Conservation (phyloP, 2,329 filamentous ascomycete species). For the Exserohilum rostratum region DNA sequence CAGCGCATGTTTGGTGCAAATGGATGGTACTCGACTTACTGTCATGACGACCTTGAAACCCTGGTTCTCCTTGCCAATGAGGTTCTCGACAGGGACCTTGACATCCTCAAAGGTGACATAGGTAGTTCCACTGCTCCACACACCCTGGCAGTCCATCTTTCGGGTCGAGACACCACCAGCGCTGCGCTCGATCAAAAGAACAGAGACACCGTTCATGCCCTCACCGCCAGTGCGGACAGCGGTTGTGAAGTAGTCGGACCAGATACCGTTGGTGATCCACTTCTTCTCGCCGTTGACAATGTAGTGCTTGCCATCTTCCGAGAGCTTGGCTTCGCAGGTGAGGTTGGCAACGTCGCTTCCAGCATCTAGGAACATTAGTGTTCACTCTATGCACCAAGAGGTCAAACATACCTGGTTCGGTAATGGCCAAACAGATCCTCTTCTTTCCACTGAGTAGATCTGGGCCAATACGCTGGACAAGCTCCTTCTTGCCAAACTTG, state of each 20-base stretch:
- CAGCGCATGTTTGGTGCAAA: background rate
- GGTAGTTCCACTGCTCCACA: conserved; percentile 93
- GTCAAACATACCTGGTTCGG: conserved; percentile 66
- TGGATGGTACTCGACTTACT: conserved; percentile 11
- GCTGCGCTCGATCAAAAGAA: conserved; percentile 89
- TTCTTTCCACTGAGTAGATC: conserved; percentile 91
- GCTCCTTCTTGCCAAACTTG: conserved; percentile 85
- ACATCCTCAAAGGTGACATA: conserved; percentile 99
- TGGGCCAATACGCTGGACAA: conserved; percentile 87
- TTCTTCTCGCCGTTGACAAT: conserved; percentile 99
- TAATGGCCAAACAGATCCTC: conserved; percentile 96
- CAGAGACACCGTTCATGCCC: conserved; percentile 90
- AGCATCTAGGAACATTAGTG: conserved; percentile 63
- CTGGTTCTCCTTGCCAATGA: conserved; percentile 97
- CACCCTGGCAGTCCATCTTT: conserved; percentile 90
- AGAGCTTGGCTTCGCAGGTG: conserved; percentile 93
- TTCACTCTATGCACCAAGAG: background rate
- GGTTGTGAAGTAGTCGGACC: conserved; percentile 96
- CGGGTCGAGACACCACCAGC: conserved; percentile 86
- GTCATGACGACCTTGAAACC: conserved; percentile 99
- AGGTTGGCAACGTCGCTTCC: conserved; percentile 95
- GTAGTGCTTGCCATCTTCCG: conserved; percentile 95
- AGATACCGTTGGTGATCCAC: conserved; percentile 99
- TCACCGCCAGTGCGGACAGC: conserved; percentile 65
- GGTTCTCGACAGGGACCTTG: conserved; percentile 98